Conservation (phyloP, 2,329 filamentous ascomycete species). For the Ophiocordyceps robertsii region DNA sequence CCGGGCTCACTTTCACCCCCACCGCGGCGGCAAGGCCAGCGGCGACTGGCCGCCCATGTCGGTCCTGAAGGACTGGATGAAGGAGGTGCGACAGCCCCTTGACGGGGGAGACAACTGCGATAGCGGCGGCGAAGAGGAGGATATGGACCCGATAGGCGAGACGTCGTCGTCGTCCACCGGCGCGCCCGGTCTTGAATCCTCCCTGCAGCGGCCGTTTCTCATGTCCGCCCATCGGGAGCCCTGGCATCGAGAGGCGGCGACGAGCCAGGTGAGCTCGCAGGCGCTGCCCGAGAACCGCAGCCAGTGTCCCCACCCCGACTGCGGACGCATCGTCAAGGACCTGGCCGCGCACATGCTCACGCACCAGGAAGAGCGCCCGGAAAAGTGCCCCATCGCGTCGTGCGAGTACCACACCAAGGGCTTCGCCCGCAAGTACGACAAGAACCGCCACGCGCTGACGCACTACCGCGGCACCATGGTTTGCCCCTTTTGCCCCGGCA, state of each 20-base stretch:
- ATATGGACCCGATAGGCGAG: constrained; percentile 6
- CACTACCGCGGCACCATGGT: constrained; percentile 99
- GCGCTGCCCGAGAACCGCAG: constrained; percentile 27
- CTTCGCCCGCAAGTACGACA: constrained; percentile 94
- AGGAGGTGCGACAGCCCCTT: constrained; percentile 39
- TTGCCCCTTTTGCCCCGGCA: constrained; percentile 87
- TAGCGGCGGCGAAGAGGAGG: constrained; percentile 39
- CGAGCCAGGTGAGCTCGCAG: constrained; percentile 14
- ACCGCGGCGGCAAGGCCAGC: constrained; percentile 41
- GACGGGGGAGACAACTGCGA: constrained; percentile 27
- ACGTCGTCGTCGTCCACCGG: constrained; percentile 1
- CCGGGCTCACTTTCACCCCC: constrained; percentile 42
- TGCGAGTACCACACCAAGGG: constrained; percentile 93
- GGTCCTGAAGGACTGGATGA: constrained; percentile 47
- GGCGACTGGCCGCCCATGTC: constrained; percentile 46
- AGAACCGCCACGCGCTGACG: constrained; percentile 89
- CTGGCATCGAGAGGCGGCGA: constrained; percentile 10
- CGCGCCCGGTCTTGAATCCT: constrained; percentile 4
- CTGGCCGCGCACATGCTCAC: constrained; percentile 88
- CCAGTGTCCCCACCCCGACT: constrained; percentile 43
- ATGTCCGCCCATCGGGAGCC: constrained; percentile 7
- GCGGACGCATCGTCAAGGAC: constrained; percentile 47
- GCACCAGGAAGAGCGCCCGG: constrained; percentile 82
- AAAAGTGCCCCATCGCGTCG: constrained; percentile 87
- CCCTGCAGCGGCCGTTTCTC: constrained; percentile 2